These are phyloP conservation scores for Boletellus ananas DNA, from an alignment of 768 basidiomycete species.

Conservation along the genomic window DNA sequence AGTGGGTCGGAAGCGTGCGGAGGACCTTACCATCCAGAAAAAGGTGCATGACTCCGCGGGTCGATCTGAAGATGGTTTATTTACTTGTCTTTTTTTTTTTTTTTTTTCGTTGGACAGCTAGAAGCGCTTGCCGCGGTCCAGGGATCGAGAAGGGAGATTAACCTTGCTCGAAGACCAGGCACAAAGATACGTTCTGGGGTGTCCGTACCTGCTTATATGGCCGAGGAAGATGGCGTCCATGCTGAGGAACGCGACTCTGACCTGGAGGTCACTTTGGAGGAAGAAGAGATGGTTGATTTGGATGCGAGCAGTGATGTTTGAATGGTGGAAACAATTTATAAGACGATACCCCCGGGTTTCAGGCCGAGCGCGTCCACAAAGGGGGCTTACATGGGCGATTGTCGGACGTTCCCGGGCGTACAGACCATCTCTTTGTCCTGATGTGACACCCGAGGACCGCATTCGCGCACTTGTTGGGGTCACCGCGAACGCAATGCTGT, in stretches of 20 bases:
- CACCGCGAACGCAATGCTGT: too few species aligned
- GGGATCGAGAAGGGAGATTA: slow-evolving; percentile 46
- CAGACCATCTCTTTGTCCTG: too few species aligned
- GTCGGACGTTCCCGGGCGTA: too few species aligned
- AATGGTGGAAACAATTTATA: background rate
- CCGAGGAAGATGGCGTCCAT: background rate
- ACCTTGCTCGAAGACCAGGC: slow-evolving; percentile 63
- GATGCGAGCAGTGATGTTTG: slow-evolving; percentile 20
- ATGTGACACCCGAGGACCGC: too few species aligned
- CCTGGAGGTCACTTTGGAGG: slow-evolving; percentile 4
- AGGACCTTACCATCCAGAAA: slow-evolving; percentile 43
- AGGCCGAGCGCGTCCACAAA: too few species aligned
- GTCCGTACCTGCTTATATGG: slow-evolving; percentile 34
- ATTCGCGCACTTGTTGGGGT: too few species aligned
- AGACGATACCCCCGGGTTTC: too few species aligned
- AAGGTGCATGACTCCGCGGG: slow-evolving; percentile 44
- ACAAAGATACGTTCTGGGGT: slow-evolving; percentile 63
- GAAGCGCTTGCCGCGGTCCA: slow-evolving; percentile 53
- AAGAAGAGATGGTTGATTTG: slow-evolving; percentile 20
- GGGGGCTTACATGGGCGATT: too few species aligned
- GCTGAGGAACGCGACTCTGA: slow-evolving; percentile 12
- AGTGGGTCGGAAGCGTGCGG: slow-evolving; percentile 41
- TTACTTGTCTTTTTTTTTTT: background rate
- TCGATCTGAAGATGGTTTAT: background rate
- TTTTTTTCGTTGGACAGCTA: slow-evolving; percentile 38